Conservation (phyloP, 2,329 filamentous ascomycete species). For the Epichloe coenophiala region DNA sequence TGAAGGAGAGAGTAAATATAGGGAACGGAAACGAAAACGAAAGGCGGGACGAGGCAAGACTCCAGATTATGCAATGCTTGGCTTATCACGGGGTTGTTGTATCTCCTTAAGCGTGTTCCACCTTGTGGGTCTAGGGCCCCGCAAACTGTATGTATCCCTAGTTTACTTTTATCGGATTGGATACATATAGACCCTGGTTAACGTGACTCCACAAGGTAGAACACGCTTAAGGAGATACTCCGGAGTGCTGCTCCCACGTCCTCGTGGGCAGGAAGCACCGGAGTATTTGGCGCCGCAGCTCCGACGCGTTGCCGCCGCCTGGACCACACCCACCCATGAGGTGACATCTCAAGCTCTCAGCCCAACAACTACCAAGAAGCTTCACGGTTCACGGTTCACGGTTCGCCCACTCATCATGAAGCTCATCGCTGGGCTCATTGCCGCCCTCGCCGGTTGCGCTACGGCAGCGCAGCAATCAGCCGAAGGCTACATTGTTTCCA, state of each 20-base stretch:
- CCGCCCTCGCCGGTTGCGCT: slow-evolving; percentile 24
- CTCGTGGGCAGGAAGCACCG: not conserved
- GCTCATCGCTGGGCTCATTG: slow-evolving; percentile 26
- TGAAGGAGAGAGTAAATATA: not conserved
- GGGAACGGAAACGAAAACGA: not conserved
- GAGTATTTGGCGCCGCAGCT: slow-evolving; percentile 7
- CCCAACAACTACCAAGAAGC: slow-evolving; percentile 16
- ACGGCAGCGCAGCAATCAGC: slow-evolving; percentile 28
- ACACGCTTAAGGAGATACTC: no score
- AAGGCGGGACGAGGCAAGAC: not conserved
- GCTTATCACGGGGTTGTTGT: no score
- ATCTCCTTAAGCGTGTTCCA: no score
- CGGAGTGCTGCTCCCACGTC: no score
- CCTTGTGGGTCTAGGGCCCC: no score
- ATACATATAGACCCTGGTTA: no score
- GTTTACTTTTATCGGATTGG: no score
- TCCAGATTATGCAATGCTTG: no score
- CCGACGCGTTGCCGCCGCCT: slow-evolving; percentile 1
- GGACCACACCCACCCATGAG: slow-evolving; percentile 7
- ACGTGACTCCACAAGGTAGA: no score
- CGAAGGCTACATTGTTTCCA: slow-evolving; percentile 39
- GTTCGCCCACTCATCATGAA: slow-evolving; percentile 23
- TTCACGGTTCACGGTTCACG: slow-evolving; percentile 13
- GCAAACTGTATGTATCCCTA: no score
- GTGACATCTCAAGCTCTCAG: slow-evolving; percentile 17